Percentiles rank a stretch among this genome's conserved stretches.
Conservation (phyloP, 495 filamentous ascomycete species). For the Bryoglossum gracile region DNA sequence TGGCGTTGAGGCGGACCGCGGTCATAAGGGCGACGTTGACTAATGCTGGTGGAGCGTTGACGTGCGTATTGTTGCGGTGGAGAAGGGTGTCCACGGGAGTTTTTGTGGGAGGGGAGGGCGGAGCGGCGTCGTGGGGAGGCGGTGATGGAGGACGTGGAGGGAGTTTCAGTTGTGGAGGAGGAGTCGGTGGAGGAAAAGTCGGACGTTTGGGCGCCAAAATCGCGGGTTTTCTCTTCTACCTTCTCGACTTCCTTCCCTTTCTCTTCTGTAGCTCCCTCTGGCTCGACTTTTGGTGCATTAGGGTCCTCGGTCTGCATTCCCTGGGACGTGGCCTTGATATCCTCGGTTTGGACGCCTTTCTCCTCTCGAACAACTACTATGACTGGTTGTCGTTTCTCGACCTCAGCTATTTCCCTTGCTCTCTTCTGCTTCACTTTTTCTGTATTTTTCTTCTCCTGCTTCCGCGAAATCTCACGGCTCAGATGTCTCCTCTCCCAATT, state of each 20-base stretch:
- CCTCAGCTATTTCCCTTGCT: constrained; percentile 6
- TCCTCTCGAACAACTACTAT: too few species aligned
- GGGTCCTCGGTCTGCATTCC: constrained; percentile 17
- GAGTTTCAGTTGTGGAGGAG: constrained; percentile 7
- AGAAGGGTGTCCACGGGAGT: background rate
- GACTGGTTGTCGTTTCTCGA: too few species aligned
- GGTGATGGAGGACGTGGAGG: constrained; percentile 4
- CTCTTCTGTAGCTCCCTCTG: constrained; percentile 2
- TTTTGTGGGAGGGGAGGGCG: background rate
- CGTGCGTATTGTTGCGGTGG: constrained; percentile 1
- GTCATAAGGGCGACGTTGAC: background rate
- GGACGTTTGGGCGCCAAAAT: constrained; percentile 18
- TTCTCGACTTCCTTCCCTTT: background rate
- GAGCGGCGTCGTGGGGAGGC: background rate
- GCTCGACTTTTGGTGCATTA: too few species aligned
- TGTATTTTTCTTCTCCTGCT: constrained; percentile 24
- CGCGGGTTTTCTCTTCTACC: constrained; percentile 8
- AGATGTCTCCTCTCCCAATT: constrained; percentile 22
- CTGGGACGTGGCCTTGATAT: constrained; percentile 13
- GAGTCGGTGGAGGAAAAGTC: constrained; percentile 4
- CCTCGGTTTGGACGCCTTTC: constrained; percentile 17
- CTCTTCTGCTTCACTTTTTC: constrained; percentile 21
- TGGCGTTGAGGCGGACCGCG: background rate
- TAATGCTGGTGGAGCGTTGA: background rate
- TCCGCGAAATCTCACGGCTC: constrained; percentile 14